Evolutionary conservation across 768 basidiomycete genomes (phyloP).

Genomic region (Xerocomellus intermedius): DNA sequence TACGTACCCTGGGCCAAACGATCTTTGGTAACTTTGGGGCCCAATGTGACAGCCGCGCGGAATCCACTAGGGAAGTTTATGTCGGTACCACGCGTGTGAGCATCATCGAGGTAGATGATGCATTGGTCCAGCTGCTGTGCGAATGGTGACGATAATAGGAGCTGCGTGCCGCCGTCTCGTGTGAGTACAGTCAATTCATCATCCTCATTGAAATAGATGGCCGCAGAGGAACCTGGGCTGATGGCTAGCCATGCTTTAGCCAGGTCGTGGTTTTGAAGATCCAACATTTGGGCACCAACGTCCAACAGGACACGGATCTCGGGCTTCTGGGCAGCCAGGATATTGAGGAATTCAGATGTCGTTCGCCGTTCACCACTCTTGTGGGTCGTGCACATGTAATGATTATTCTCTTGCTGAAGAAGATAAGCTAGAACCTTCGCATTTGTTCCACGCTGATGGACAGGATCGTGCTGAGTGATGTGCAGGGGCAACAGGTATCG

Average conservation of each 20-base stretch:
- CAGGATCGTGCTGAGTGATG: conserved; percentile 30
- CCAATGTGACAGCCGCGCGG: conserved; percentile 39
- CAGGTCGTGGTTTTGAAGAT: conserved; percentile 43
- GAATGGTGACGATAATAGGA: conserved; percentile 33
- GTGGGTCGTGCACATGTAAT: conserved; percentile 15
- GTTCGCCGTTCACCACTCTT: conserved; percentile 14
- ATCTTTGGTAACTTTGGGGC: conserved; percentile 39
- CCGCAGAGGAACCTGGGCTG: conserved; percentile 21
- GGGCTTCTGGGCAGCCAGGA: conserved; percentile 35
- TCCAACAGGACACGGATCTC: conserved; percentile 51
- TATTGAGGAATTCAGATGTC: conserved; percentile 21
- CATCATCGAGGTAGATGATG: conserved; percentile 39
- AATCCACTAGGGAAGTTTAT: conserved; percentile 34
- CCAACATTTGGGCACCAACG: conserved; percentile 57
- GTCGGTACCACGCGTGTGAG: conserved; percentile 41
- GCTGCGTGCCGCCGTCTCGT: conserved; percentile 29
- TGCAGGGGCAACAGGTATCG: conserved; percentile 38
- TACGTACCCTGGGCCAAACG: conserved; percentile 35
- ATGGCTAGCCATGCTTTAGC: conserved; percentile 40
- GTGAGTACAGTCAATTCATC: conserved; percentile 35
- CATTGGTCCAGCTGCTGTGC: conserved; percentile 34
- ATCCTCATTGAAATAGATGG: conserved; percentile 31
- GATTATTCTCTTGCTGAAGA: conserved; percentile 22
- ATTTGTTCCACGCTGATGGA: conserved; percentile 40
- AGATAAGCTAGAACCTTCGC: conserved; percentile 37